Conservation (phyloP, 768 basidiomycete species). For the Tulasnella calospora region DNA sequence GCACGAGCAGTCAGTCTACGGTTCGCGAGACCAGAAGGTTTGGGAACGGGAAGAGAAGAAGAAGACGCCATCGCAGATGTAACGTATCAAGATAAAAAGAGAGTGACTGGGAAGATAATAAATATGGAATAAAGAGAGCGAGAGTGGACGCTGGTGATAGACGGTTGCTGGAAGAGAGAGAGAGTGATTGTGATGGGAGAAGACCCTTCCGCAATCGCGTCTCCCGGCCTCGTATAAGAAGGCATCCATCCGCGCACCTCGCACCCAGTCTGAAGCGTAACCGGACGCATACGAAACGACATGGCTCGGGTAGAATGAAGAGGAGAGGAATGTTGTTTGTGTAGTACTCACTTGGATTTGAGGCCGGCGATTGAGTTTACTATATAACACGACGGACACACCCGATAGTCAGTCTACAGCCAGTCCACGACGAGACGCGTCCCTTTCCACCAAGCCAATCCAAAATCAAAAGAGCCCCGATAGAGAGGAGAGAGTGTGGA, state of each 20-base stretch:
- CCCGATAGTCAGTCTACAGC: neutral
- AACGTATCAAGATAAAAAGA: slow-evolving; percentile 15
- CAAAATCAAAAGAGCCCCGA: neutral
- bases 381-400: slow-evolving; percentile 8
- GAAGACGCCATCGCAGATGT: slow-evolving; percentile 20
- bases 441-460: slow-evolving; percentile 10
- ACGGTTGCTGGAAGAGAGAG: neutral
- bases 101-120: slow-evolving; percentile 12
- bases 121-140: neutral
- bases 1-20: slow-evolving; percentile 25
- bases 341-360: neutral
- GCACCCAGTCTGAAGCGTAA: slow-evolving; percentile 1
- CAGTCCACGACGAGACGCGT: slow-evolving; percentile 4
- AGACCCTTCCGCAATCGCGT: neutral
- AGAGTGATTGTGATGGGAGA: neutral
- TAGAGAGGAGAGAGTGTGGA: neutral
- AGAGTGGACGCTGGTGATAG: neutral
- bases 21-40: slow-evolving; percentile 22
- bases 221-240: neutral
- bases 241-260: neutral
- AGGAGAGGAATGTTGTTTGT: neutral
- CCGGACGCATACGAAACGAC: slow-evolving; percentile 1
- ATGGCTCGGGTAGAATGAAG: neutral
- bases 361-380: slow-evolving; percentile 11
- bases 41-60: slow-evolving; percentile 7